Percentiles rank a stretch among this genome's conserved stretches.
These are phyloP conservation scores for Sugiyamaella smithiae DNA, from an alignment of 805 yeast genomes.

Conservation along the genomic window DNA sequence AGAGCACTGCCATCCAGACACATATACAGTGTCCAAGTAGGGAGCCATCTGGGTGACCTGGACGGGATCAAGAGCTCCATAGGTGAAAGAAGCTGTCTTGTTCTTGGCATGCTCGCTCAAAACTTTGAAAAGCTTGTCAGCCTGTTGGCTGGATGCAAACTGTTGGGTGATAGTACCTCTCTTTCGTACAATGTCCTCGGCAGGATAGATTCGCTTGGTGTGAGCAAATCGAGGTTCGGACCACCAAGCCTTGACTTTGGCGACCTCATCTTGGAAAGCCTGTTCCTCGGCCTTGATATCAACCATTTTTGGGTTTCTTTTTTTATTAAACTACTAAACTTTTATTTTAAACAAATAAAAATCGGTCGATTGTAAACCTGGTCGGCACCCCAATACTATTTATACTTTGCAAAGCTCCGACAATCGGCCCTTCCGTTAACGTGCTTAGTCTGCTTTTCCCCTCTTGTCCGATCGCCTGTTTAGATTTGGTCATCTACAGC, in stretches of 20 bases:
- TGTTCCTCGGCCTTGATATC: constrained; percentile 50
- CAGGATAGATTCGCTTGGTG: constrained; percentile 82
- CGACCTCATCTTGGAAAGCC: constrained; percentile 63
- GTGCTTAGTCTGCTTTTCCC: neutral
- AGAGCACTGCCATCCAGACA: constrained; percentile 98
- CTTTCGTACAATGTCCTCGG: constrained; percentile 86
- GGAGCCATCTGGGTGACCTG: constrained; percentile 97
- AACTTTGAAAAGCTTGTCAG: constrained; percentile 73
- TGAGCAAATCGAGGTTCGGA: constrained; percentile 84
- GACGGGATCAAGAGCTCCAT: constrained; percentile 94
- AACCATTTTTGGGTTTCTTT: constrained; percentile 4
- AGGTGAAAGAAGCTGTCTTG: constrained; percentile 79
- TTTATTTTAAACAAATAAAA: neutral
- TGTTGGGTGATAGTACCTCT: constrained; percentile 74
- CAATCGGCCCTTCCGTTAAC: neutral
- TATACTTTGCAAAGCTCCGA: neutral
- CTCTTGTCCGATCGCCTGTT: constrained; percentile 6
- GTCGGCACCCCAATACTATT: neutral
- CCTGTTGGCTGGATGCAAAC: constrained; percentile 75
- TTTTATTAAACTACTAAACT: constrained; percentile 1
- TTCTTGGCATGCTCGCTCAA: constrained; percentile 67
- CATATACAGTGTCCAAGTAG: constrained; percentile 87
- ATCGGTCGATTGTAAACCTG: neutral
- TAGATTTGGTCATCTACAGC: constrained; percentile 2
- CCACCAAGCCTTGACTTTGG: constrained; percentile 88